Conservation (phyloP, 768 basidiomycete species). For the Chalciporus chontae region DNA sequence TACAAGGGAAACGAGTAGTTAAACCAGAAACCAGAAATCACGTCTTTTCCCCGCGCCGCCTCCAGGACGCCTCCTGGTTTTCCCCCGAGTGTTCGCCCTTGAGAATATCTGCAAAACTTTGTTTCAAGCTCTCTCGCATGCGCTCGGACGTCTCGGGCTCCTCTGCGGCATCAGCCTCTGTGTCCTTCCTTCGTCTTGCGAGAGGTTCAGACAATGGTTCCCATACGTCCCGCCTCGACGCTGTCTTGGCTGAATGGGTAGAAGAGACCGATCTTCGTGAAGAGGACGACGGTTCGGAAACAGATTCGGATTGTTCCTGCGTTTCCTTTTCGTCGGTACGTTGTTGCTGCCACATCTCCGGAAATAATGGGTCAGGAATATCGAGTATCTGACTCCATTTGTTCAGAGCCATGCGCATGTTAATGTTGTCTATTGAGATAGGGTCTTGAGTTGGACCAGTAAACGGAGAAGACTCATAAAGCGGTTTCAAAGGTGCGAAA, state of each 20-base stretch:
- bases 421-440: slow-evolving; percentile 15
- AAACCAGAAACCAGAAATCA: not conserved
- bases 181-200: not conserved
- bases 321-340: slow-evolving; percentile 1
- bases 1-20: not conserved
- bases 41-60: not conserved
- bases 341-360: slow-evolving; percentile 23
- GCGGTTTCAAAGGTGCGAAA: slow-evolving; percentile 28
- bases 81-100: not conserved
- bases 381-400: slow-evolving; percentile 34
- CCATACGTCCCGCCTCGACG: slow-evolving; percentile 11
- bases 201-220: slow-evolving; percentile 24
- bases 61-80: not conserved
- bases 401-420: slow-evolving; percentile 32
- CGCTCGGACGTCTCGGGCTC: slow-evolving; percentile 4
- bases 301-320: not conserved
- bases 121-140: slow-evolving; percentile 18
- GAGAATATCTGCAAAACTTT: slow-evolving; percentile 21
- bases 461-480: slow-evolving; percentile 29
- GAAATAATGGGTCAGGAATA: slow-evolving; percentile 30
- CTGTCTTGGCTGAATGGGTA: not conserved
- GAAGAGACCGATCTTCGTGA: not conserved
- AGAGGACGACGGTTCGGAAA: not conserved
- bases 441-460: slow-evolving; percentile 12
- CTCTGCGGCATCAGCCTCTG: not conserved